Percentiles rank a stretch among this genome's conserved stretches.
Evolutionary conservation across 1,284 basidiomycete species (phyloP).

Genomic region (Wallemia hederae): DNA sequence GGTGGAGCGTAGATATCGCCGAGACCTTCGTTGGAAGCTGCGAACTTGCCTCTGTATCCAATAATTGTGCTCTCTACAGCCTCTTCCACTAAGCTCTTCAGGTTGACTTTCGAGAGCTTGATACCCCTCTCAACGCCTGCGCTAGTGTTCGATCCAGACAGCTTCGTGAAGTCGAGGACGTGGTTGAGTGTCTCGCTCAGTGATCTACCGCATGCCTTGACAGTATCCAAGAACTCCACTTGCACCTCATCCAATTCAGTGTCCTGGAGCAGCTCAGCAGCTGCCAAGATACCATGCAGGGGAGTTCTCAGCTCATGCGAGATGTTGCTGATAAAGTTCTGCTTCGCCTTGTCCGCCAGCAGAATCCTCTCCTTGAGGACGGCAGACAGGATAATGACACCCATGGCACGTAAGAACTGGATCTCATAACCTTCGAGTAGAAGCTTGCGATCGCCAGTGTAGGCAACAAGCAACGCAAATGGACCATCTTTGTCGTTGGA

Average conservation of each 20-base stretch:
- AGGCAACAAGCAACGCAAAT: conserved; percentile 71
- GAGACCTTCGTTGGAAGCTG: conserved; percentile 37
- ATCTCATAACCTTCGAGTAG: conserved; percentile 73
- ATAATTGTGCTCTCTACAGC: conserved; percentile 88
- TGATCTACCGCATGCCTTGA: conserved; percentile 38
- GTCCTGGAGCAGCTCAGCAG: conserved; percentile 60
- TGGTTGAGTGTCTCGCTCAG: conserved; percentile 49
- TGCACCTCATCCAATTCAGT: conserved; percentile 54
- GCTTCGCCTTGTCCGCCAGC: conserved; percentile 56
- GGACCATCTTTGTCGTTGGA: conserved; percentile 39
- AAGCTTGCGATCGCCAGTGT: conserved; percentile 49
- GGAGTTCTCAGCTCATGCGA: conserved; percentile 40
- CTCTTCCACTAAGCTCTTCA: conserved; percentile 73
- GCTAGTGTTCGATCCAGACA: conserved; percentile 55
- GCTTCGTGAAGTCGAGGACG: conserved; percentile 82
- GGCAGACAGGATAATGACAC: conserved; percentile 48
- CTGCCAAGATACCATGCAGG: conserved; percentile 28
- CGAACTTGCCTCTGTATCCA: conserved; percentile 52
- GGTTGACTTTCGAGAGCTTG: conserved; percentile 37
- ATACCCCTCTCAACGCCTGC: conserved; percentile 35
- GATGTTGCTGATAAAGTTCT: conserved; percentile 29
- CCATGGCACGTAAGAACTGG: conserved; percentile 65
- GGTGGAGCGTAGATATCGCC: conserved; percentile 69
- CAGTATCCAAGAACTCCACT: conserved; percentile 57
- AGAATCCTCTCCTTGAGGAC: conserved; percentile 78